phyloP scores from a whole-genome alignment of 371 early-diverging fungal species.

The Actinomortierella ambigua region DNA sequence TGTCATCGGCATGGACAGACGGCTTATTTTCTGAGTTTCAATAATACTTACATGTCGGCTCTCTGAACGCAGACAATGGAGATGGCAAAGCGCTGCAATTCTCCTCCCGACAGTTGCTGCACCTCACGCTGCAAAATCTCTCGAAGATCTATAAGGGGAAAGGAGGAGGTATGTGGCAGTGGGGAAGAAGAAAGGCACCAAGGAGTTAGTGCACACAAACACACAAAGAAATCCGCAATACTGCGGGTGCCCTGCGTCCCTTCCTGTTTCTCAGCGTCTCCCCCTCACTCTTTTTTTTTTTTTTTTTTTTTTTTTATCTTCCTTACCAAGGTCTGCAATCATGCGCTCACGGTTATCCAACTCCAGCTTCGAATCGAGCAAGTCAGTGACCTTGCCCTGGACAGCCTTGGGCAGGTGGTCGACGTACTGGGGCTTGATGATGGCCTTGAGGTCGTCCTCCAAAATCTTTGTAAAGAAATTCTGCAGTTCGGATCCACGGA shows the following conservation, averaged over 20 bases:
- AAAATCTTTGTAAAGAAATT: conserved; percentile 99
- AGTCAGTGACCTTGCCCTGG: conserved; percentile 79
- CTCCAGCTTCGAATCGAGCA: conserved; percentile 80
- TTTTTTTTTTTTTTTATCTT: no score
- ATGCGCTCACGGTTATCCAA: conserved; percentile 76
- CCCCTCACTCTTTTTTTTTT: no score
- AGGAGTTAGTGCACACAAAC: no score
- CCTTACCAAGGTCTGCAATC: conserved; percentile 77
- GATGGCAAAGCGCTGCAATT: conserved; percentile 99
- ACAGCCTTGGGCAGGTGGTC: conserved; percentile 94
- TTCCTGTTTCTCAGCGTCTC: no score
- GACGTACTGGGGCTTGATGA: conserved; percentile 99
- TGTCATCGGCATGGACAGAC: no score
- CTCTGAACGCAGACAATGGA: conserved; percentile 87
- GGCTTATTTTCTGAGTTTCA: no score
- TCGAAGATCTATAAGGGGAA: conserved; percentile 71
- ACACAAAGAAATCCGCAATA: no score
- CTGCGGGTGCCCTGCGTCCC: no score
- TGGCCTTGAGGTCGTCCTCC: conserved; percentile 93
- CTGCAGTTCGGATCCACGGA: conserved; percentile 99
- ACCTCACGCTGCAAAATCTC: conserved; percentile 93
- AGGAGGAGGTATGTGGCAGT: no score
- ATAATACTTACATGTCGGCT: conserved; percentile 83
- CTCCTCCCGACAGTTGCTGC: conserved; percentile 97
- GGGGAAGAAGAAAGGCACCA: no score